Evolutionary conservation across 139 green algal species (phyloP).

Genomic region (Pseudopediastrum boryanum): DNA sequence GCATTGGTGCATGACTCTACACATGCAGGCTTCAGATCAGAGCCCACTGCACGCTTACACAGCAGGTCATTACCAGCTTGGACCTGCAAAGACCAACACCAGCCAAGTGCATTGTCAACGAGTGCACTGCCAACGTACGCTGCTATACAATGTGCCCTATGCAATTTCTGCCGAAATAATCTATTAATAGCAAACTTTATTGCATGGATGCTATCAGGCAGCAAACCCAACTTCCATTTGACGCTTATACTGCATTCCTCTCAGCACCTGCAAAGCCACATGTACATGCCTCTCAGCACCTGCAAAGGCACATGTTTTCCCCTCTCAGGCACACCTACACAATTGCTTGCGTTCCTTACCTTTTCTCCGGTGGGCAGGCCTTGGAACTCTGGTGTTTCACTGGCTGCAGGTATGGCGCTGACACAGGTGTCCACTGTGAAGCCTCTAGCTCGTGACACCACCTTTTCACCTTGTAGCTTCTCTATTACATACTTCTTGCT

Average conservation of each 20-base stretch:
- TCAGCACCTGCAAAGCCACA: no score
- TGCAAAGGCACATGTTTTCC: no score
- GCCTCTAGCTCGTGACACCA: slow-evolving; percentile 42
- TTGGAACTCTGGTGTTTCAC: slow-evolving; percentile 54
- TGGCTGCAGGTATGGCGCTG: slow-evolving; percentile 25
- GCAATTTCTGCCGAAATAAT: no score
- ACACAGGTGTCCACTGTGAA: slow-evolving; percentile 55
- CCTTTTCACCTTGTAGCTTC: slow-evolving; percentile 57
- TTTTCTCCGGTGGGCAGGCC: slow-evolving; percentile 45
- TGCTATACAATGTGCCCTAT: no score
- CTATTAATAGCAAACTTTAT: no score
- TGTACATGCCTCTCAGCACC: no score
- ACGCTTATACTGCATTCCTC: no score
- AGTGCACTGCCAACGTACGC: not conserved
- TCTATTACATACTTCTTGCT: slow-evolving; percentile 63
- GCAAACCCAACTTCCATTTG: no score
- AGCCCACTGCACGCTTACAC: slow-evolving; percentile 37
- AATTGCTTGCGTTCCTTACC: slow-evolving; percentile 33
- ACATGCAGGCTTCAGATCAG: slow-evolving; percentile 49
- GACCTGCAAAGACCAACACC: slow-evolving; percentile 36
- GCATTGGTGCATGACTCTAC: slow-evolving; percentile 34
- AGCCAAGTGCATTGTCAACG: not conserved
- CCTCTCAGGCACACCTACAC: not conserved
- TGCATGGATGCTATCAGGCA: no score
- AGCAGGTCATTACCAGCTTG: slow-evolving; percentile 16